A percentile compares a stretch with the other conserved stretches of the same genome.
Conservation (phyloP, 306 rosid species). For the Carpinus fangiana region DNA sequence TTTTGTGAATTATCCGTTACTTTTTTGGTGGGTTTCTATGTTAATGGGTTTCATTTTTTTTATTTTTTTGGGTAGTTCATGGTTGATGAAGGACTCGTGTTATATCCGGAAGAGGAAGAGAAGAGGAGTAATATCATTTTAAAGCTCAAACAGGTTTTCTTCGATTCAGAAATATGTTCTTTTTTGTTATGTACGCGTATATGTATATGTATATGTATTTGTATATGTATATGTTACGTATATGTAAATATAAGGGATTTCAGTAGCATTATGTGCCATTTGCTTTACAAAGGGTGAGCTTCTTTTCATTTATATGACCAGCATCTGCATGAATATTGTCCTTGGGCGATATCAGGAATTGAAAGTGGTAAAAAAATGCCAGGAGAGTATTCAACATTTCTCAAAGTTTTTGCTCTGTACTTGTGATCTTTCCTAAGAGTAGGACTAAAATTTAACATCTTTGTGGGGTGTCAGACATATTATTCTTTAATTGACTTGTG, state of each 20-base stretch:
- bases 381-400: background rate
- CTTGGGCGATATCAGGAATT: background rate
- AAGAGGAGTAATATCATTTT: slow-evolving; percentile 33
- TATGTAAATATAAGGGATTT: background rate
- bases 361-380: background rate
- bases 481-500: background rate
- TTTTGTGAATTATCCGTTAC: background rate
- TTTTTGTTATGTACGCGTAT: background rate
- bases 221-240: too few relatives aligned
- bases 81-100: slow-evolving; percentile 43
- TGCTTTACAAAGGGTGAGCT: background rate
- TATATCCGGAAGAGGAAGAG: slow-evolving; percentile 33
- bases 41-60: slow-evolving; percentile 1
- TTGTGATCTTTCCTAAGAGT: background rate
- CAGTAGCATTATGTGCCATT: background rate
- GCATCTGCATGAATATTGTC: background rate
- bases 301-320: background rate
- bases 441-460: background rate
- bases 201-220: too few relatives aligned
- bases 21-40: background rate
- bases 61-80: slow-evolving; percentile 29
- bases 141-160: slow-evolving; percentile 46
- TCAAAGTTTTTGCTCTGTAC: background rate
- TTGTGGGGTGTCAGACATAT: background rate
- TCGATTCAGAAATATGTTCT: background rate